Evolutionary conservation across 2,329 filamentous ascomycete genomes (phyloP).

Genomic region (Karstenula rhodostoma): DNA sequence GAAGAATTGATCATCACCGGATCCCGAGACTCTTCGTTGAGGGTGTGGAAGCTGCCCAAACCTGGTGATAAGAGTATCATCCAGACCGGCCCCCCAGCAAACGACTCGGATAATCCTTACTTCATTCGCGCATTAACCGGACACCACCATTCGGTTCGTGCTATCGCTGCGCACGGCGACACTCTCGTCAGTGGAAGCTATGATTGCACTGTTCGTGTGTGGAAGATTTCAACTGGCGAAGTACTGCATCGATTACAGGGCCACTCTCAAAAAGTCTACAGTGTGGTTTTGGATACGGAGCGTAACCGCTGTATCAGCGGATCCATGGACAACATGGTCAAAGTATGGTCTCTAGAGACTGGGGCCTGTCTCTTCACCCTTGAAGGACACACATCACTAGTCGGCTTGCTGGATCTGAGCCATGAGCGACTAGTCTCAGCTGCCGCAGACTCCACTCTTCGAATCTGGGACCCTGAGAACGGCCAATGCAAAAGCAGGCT

Average conservation of each 20-base stretch:
- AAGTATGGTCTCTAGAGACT: slow-evolving; percentile 94
- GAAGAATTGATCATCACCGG: slow-evolving; percentile 97
- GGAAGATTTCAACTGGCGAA: slow-evolving; percentile 96
- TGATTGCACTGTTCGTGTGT: slow-evolving; percentile 92
- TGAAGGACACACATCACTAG: slow-evolving; percentile 90
- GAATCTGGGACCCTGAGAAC: slow-evolving; percentile 96
- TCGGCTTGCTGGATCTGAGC: slow-evolving; percentile 88
- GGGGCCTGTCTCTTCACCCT: slow-evolving; percentile 86
- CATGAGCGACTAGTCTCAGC: slow-evolving; percentile 92
- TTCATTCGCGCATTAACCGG: slow-evolving; percentile 88
- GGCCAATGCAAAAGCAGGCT: slow-evolving; percentile 90
- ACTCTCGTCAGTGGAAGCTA: slow-evolving; percentile 98
- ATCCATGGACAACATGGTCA: slow-evolving; percentile 97
- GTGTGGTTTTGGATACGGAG: slow-evolving; percentile 89
- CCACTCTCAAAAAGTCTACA: slow-evolving; percentile 94
- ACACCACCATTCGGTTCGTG: slow-evolving; percentile 91
- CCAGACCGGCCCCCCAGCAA: slow-evolving; percentile 77
- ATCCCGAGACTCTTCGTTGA: slow-evolving; percentile 90
- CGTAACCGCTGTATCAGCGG: slow-evolving; percentile 96
- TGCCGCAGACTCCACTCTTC: slow-evolving; percentile 90
- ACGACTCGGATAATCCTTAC: slow-evolving; percentile 85
- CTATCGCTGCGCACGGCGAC: slow-evolving; percentile 93
- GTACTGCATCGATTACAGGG: slow-evolving; percentile 83
- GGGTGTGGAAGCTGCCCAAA: slow-evolving; percentile 92
- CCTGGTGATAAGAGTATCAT: slow-evolving; percentile 79